Evolutionary conservation across 352 stramenopile genomes (phyloP).

Genomic region (Albugo candida): DNA sequence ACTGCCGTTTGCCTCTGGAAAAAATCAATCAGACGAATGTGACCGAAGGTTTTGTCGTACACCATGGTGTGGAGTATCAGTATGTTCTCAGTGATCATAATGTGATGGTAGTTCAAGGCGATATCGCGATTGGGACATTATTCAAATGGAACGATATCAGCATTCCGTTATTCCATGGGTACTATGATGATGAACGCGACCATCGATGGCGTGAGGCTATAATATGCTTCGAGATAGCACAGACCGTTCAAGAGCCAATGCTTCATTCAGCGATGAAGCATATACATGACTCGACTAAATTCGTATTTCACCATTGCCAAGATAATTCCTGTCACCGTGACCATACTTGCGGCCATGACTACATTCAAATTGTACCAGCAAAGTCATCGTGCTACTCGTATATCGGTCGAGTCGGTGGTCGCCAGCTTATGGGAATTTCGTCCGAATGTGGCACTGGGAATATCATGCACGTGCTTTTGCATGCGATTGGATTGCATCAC

Average conservation of each 20-base stretch:
- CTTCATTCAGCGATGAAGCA: slow-evolving; percentile 22
- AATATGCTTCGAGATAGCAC: slow-evolving; percentile 51
- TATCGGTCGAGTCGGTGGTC: slow-evolving; percentile 47
- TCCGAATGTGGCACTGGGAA: slow-evolving; percentile 50
- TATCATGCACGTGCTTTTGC: slow-evolving; percentile 58
- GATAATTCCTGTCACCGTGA: slow-evolving; percentile 26
- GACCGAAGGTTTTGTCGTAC: slow-evolving; percentile 19
- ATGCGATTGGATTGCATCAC: slow-evolving; percentile 49
- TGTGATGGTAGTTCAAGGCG: slow-evolving; percentile 60
- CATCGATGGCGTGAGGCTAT: slow-evolving; percentile 38
- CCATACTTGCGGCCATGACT: slow-evolving; percentile 28
- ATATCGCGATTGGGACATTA: slow-evolving; percentile 48
- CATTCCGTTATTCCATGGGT: slow-evolving; percentile 31
- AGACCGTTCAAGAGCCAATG: slow-evolving; percentile 14
- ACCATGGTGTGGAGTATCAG: slow-evolving; percentile 67
- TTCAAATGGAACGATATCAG: slow-evolving; percentile 13
- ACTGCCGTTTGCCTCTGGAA: slow-evolving; percentile 46
- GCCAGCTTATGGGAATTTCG: slow-evolving; percentile 43
- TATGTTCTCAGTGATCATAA: slow-evolving; percentile 53
- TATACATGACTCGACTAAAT: slow-evolving; percentile 38
- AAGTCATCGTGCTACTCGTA: slow-evolving; percentile 57
- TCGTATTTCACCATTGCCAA: slow-evolving; percentile 31
- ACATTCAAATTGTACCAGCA: slow-evolving; percentile 29
- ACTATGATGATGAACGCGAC: slow-evolving; percentile 62
- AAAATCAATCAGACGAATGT: slow-evolving; percentile 14